These are phyloP conservation scores for Psilocybe mexicana DNA, from an alignment of 1,284 basidiomycete genomes.

Conservation along the genomic window DNA sequence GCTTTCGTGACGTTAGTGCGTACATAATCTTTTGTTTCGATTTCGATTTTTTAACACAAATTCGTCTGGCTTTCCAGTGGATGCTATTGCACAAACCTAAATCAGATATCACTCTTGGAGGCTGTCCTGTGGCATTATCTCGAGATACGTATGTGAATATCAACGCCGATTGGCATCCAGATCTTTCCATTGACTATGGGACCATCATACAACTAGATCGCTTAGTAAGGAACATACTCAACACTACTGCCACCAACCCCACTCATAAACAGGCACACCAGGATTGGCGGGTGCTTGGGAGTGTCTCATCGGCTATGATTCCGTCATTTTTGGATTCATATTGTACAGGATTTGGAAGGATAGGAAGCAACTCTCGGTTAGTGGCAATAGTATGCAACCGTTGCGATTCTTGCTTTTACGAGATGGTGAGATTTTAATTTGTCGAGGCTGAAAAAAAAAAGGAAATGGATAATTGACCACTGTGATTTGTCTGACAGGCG, in stretches of 20 bases:
- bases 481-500: not conserved
- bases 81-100: not conserved
- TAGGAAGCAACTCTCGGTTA: not conserved
- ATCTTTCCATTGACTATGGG: not conserved
- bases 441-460: not conserved
- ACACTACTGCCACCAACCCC: not conserved
- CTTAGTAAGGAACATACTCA: not conserved
- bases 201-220: too few relatives aligned
- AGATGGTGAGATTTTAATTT: not conserved
- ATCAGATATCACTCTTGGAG: not conserved
- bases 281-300: not conserved
- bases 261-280: not conserved
- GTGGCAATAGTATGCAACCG: not conserved
- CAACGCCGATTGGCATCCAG: not conserved
- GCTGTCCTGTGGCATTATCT: not conserved
- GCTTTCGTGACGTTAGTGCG: not conserved
- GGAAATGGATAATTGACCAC: not conserved
- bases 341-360: not conserved
- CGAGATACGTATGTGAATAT: not conserved
- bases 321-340: not conserved
- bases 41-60: not conserved
- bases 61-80: not conserved
- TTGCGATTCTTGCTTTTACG: not conserved
- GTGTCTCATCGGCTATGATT: not conserved
- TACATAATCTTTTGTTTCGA: not conserved